Evolutionary conservation across 208 protist genomes (phyloP).

Genomic region (Leishmania turanica): DNA sequence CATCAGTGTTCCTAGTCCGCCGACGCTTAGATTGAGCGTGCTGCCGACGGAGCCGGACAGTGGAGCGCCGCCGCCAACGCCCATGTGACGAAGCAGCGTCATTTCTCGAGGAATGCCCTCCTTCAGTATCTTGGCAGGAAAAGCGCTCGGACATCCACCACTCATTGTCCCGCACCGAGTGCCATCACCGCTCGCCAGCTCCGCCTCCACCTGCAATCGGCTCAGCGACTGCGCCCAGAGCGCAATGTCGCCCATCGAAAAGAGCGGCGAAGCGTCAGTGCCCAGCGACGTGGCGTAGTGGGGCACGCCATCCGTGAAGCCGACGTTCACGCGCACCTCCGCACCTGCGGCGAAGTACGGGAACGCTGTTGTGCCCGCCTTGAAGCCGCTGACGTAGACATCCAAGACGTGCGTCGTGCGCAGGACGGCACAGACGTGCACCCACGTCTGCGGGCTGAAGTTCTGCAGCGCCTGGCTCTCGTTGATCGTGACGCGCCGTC

Average conservation of each 20-base stretch:
- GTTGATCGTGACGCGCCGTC: slow-evolving; percentile 59
- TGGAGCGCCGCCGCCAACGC: neutral
- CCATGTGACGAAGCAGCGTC: slow-evolving; percentile 5
- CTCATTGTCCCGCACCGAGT: neutral
- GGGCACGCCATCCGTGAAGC: slow-evolving; percentile 33
- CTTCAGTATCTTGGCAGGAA: slow-evolving; percentile 47
- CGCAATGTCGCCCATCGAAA: slow-evolving; percentile 65
- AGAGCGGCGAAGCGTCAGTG: slow-evolving; percentile 45
- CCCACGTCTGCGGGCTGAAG: slow-evolving; percentile 59
- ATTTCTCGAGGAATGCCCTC: slow-evolving; percentile 59
- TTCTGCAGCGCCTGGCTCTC: slow-evolving; percentile 68
- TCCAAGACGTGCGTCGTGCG: slow-evolving; percentile 44
- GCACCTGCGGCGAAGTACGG: slow-evolving; percentile 53
- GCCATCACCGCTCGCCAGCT: slow-evolving; percentile 40
- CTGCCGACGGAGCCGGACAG: neutral
- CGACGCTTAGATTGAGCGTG: neutral
- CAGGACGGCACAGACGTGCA: slow-evolving; percentile 69
- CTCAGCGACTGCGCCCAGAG: slow-evolving; percentile 81
- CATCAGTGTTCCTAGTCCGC: neutral
- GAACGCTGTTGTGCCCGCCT: slow-evolving; percentile 51
- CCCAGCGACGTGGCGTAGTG: slow-evolving; percentile 31
- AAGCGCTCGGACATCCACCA: neutral
- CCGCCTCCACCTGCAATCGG: slow-evolving; percentile 64
- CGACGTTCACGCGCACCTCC: slow-evolving; percentile 62
- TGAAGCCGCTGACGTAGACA: slow-evolving; percentile 75